Base-by-base conservation (phyloP, 345 rosid species). In the Lepidium africanum region DNA sequence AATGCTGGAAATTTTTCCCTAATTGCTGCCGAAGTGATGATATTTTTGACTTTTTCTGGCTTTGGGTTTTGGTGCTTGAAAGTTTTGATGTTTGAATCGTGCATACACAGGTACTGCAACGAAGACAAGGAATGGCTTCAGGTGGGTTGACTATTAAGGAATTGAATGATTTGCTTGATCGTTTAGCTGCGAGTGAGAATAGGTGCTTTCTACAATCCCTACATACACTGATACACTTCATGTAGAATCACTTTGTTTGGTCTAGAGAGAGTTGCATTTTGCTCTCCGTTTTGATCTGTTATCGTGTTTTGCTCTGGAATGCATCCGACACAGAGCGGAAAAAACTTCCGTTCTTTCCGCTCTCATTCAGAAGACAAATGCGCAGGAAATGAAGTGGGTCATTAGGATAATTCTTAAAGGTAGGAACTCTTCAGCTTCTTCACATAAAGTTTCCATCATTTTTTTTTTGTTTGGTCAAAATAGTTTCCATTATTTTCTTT, bases 331-430 rank as follows among this genome's bases (percentile, higher is more conserved):
- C 76, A 92, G 97, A 91, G 77, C 76, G 8, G 97, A 85, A 60
- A 93, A 90, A 65, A 78, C 74, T 63, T 76, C 81, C 0, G 67
- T 86, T 78, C 86, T 92, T 64, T 81, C 98, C 43, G 80, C 84
- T 36, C 51, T 92, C 78, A 92, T 92, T 67, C 92, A 86, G 72
- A 90, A 83, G 87, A 92, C 98, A 52, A 92, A 92, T 77, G 91
- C 96, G 7, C 91, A 83, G 81, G 98, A 92, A 68, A 92, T 92
- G 98, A 90, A 90, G 82, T 92, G 97, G 97, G 84, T 92, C 40
- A 74, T 92, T 76, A 86, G 86, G 93, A 86, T 92, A 36, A 85
- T 92, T 80, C 90, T 92, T 14, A 90, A 90, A 92, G 98, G 98
- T 81, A 36, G 3, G 47, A 9, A 11, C 19, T 63, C 9, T 68